A percentile compares a stretch with the other conserved stretches of the same genome.
Evolutionary conservation across 202 grass and related monocot species (phyloP).

Genomic region (Schoenoplectus tabernaemontani): DNA sequence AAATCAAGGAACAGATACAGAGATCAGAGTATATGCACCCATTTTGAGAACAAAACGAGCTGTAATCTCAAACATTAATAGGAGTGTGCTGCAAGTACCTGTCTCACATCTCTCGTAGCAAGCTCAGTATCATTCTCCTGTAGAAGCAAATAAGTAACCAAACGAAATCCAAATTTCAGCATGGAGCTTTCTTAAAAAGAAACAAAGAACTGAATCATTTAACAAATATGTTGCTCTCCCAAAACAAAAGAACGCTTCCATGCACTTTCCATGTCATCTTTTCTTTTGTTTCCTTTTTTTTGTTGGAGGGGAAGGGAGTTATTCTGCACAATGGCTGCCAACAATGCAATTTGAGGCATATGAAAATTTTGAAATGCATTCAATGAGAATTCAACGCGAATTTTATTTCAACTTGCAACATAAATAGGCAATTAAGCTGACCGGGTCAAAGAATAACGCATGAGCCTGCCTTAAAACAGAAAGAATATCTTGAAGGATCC

Average conservation of each 20-base stretch:
- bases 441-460: slow-evolving; percentile 60
- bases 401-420: background rate
- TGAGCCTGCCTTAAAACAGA: slow-evolving; percentile 56
- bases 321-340: too few species aligned
- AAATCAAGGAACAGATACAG: background rate
- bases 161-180: background rate
- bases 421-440: slow-evolving; percentile 1
- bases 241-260: too few species aligned
- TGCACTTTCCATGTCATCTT: too few species aligned
- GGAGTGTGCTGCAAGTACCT: background rate
- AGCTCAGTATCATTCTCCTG: background rate
- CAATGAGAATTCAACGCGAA: background rate
- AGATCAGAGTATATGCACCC: too few species aligned
- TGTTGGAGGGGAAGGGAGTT: too few species aligned
- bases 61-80: background rate
- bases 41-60: too few species aligned
- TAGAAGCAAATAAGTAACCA: background rate
- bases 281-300: too few species aligned
- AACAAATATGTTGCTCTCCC: too few species aligned
- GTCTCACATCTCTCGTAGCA: background rate
- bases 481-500: slow-evolving; percentile 58
- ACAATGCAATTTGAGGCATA: too few species aligned
- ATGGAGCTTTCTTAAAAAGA: too few species aligned
- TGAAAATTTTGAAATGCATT: too few species aligned
- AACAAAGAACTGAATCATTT: background rate